phyloP scores from a whole-genome alignment of 2,329 filamentous ascomycete genomes.

The Penicillium paneum region DNA sequence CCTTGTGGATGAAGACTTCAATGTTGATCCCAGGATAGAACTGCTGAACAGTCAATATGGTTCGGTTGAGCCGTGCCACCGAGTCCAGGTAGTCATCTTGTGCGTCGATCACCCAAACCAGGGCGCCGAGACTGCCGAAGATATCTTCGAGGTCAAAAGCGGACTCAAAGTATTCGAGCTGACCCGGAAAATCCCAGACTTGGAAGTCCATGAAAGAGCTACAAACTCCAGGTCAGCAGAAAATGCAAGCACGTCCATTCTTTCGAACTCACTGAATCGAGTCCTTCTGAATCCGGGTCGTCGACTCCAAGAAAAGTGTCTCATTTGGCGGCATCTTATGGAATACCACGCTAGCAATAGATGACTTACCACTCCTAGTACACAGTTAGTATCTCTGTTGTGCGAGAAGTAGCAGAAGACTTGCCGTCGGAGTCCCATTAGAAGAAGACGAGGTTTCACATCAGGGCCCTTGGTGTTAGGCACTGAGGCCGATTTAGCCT shows the following conservation, averaged over 20 bases:
- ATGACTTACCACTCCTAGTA: conserved; percentile 89
- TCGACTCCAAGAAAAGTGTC: conserved; percentile 93
- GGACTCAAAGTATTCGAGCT: conserved; percentile 87
- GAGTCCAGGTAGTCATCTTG: conserved; percentile 97
- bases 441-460: conserved; percentile 75
- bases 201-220: conserved; percentile 99
- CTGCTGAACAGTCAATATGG: conserved; percentile 83
- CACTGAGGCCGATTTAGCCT: conserved; percentile 27
- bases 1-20: conserved; percentile 98
- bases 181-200: conserved; percentile 95
- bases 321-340: conserved; percentile 96
- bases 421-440: conserved; percentile 95
- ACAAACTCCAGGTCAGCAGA: conserved; percentile 1
- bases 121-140: conserved; percentile 87
- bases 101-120: conserved; percentile 98
- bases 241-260: background rate
- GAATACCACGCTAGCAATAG: conserved; percentile 98
- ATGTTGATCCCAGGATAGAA: conserved; percentile 92
- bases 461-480: conserved; percentile 48
- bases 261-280: conserved; percentile 75
- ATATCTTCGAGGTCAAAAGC: conserved; percentile 89
- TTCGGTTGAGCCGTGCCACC: conserved; percentile 79
- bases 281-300: conserved; percentile 89
- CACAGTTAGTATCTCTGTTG: conserved; percentile 14
- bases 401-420: conserved; percentile 19